Base-by-base conservation (phyloP, 805 yeast species). In the Nakazawaea populi region DNA sequence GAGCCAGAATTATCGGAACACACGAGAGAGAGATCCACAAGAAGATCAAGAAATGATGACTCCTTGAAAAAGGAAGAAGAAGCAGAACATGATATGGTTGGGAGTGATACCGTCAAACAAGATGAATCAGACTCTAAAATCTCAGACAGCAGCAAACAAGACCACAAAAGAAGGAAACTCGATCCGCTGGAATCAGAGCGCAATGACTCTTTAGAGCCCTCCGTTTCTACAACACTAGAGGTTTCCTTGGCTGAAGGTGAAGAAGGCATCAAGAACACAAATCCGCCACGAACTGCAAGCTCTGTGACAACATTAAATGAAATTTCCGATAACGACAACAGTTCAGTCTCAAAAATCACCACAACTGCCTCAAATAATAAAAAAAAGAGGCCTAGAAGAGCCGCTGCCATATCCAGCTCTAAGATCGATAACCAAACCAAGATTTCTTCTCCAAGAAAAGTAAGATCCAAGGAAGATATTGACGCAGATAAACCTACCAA, bases 401-500 rank as follows among this genome's bases (percentile, higher is more conserved):
- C 46, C 12, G 46, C 51, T 50, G 53, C 49, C 35, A 9, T 11
- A 55, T 56, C 35, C 14, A 29, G 36, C 41, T 24, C 37, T 24
- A 47, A 47, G 24, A 40, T 34, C 34, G 51, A 38, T 28, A 40
- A 29, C 40, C 27, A 35, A 10, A 39, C 29, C n/a, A 18, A 30
- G 6, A 35, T 10, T 8, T 28, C 58, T 66, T 37, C 49, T 6
- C 39, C 58, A 59, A 51, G 52, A 55, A 39, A 39, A 37, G 6
- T 14, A 10, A 37, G 42, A 44, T 39, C 49, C 4, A 46, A 51
- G 34, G 71, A 71, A 49, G 76, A 76, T 5, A 73, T 80, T 36
- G 76, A 77, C 35, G 76, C 82, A 41, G 81, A 77, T 54, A 87
- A 85, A 63, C 87, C 92, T 2, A 83, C 89, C 44, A 86, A 82